Conservation (phyloP, 306 rosid genomes). For the Bauhinia variegata region DNA sequence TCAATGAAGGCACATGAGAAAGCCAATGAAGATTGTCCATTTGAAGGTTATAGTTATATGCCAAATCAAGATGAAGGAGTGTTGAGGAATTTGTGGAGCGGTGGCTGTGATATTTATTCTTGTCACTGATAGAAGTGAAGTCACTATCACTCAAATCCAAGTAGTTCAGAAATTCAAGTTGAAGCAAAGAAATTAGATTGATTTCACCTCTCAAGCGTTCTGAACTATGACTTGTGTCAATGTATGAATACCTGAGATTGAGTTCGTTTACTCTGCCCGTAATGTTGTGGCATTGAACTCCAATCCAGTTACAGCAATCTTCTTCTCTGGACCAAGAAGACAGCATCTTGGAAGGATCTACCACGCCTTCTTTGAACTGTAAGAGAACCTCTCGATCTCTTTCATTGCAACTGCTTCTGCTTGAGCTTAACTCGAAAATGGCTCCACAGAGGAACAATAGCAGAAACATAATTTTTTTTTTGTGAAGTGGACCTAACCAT, state of each 20-base stretch:
- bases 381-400: background rate
- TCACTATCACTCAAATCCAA: background rate
- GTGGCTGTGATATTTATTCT: background rate
- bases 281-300: background rate
- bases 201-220: background rate
- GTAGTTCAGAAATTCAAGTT: background rate
- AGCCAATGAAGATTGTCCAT: conserved; percentile 8
- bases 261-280: background rate
- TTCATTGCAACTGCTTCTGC: background rate
- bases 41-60: background rate
- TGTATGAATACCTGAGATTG: background rate
- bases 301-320: background rate
- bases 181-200: background rate
- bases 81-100: background rate
- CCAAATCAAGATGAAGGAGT: background rate
- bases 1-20: background rate
- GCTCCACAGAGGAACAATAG: no score
- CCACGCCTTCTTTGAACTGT: background rate
- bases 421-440: no score
- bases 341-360: background rate
- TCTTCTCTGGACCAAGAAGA: background rate
- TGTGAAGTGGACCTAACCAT: no score
- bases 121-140: background rate
- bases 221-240: no score
- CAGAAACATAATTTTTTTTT: no score